phyloP scores from a whole-genome alignment of 1,284 basidiomycete species.

The Fomitopsis palustris region DNA sequence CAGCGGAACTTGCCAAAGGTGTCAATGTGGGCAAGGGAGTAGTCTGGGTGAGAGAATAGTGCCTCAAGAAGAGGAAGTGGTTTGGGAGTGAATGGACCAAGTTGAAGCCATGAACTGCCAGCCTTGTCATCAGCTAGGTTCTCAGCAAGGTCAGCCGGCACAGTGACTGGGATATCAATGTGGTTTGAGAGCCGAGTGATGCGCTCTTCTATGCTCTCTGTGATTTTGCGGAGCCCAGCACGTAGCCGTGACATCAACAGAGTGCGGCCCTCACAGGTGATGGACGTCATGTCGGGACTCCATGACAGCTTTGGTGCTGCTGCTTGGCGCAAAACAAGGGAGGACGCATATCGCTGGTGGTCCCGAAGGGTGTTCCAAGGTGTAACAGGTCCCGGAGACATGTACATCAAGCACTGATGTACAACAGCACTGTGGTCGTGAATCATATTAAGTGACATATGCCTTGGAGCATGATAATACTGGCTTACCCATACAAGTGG shows the following conservation, averaged over 20 bases:
- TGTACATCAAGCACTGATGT: not conserved
- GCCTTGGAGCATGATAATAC: not conserved
- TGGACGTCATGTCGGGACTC: not conserved
- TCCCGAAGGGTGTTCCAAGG: constrained; percentile 1
- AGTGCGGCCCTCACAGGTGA: not conserved
- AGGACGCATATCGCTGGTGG: not conserved
- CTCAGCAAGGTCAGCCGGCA: not conserved
- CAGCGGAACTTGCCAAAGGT: not conserved
- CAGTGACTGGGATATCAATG: not conserved
- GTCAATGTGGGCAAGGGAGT: not conserved
- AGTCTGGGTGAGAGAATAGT: not conserved
- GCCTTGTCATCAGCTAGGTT: not conserved
- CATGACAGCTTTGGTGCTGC: not conserved
- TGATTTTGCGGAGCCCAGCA: not conserved
- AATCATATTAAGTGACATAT: not conserved
- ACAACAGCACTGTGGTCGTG: not conserved
- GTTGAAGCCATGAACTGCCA: not conserved
- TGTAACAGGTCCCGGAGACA: not conserved
- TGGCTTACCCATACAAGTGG: not conserved
- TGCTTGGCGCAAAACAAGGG: not conserved
- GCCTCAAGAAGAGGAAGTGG: not conserved
- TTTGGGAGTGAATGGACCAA: not conserved
- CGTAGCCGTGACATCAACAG: not conserved
- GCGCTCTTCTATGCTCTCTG: not conserved
- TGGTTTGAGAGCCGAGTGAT: not conserved